Percentiles rank a stretch among this genome's conserved stretches.
These are phyloP conservation scores for Davidsoniella virescens DNA, from an alignment of 2,329 filamentous ascomycete genomes.

Conservation along the genomic window DNA sequence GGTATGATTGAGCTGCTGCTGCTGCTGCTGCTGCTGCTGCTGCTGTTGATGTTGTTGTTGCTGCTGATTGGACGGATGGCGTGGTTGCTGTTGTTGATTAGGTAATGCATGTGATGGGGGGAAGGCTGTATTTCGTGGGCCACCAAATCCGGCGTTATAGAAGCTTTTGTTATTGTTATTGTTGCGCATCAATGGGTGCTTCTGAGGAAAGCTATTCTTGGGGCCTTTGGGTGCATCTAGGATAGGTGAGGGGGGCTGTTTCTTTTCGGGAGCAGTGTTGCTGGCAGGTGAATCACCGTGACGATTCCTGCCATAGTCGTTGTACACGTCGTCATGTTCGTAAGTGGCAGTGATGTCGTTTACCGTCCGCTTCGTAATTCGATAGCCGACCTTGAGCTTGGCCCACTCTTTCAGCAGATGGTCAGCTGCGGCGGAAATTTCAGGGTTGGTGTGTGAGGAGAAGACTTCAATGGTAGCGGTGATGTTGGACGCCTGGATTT, in stretches of 20 bases:
- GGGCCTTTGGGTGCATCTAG: slow-evolving; percentile 41
- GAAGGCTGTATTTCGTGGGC: not conserved
- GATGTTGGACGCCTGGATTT: slow-evolving; percentile 92
- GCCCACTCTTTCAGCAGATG: slow-evolving; percentile 71
- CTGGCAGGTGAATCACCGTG: slow-evolving; percentile 12
- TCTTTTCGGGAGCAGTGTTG: slow-evolving; percentile 21
- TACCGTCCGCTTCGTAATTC: slow-evolving; percentile 74
- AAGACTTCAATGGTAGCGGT: slow-evolving; percentile 63
- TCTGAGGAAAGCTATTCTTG: slow-evolving; percentile 42
- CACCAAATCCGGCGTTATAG: too few relatives aligned
- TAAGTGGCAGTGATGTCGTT: slow-evolving; percentile 4
- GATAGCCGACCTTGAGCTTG: slow-evolving; percentile 76
- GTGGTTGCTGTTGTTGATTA: not conserved
- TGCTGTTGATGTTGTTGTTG: not conserved
- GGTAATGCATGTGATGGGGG: not conserved
- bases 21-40: not conserved
- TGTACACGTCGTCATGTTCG: slow-evolving; percentile 6
- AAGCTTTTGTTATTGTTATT: slow-evolving; percentile 12
- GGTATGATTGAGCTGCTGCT: not conserved
- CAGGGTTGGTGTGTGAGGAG: slow-evolving; percentile 50
- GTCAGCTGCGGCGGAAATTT: slow-evolving; percentile 55
- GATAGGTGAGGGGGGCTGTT: slow-evolving; percentile 42
- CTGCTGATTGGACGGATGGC: not conserved
- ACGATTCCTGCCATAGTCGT: slow-evolving; percentile 3
- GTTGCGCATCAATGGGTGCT: slow-evolving; percentile 23